Evolutionary conservation across 805 yeast genomes (phyloP), one percentile per base, ranked within the genome.

Genomic region (Saccharomycopsis schoenii): DNA sequence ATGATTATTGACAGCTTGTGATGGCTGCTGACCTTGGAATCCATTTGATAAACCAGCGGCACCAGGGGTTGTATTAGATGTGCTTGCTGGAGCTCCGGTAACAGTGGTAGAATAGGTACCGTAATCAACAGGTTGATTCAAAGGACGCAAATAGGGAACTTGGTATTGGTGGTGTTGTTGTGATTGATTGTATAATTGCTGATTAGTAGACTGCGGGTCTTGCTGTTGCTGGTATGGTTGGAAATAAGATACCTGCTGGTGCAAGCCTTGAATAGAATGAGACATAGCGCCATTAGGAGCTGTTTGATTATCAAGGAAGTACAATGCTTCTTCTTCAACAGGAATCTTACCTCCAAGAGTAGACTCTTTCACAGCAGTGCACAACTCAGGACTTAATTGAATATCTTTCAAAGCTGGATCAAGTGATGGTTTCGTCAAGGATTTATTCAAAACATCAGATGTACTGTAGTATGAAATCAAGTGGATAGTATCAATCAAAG

Each of bases 401-500:
- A 83, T 64, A 61, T 82, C 78, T 61, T 79, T 78, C 60, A 89
- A 76, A 19, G 69, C 66, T 8, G 80, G 77, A 8, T 80, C 72
- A 50, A 80, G 80, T 4, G 83, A 74, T 0, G 96, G 96, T 29
- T 84, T 74, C 0, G 71, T 67, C 55, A 91, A 74, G 50, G 73
- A 75, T 4, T 85, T 84, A 40, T 76, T 74, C 58, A 82, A 68
- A 3, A 90, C 94, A 70, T 92, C 97, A 21, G 82, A 82, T 0
- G 90, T 85, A 37, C 81, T 76, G 69, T 89, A 92, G 72, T 92
- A 92, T 9, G 92, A 83, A 2, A 92, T 83, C 60, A 92, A 72
- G 68, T 93, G 97, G 56, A 85, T 74, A 3, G 87, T 81, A 66
- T 78, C 80, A 11, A 60, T 21, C 61, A 66, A 66, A 19, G 61